Base-by-base conservation (phyloP, 805 yeast species). In the Hanseniaspora valbyensis region DNA sequence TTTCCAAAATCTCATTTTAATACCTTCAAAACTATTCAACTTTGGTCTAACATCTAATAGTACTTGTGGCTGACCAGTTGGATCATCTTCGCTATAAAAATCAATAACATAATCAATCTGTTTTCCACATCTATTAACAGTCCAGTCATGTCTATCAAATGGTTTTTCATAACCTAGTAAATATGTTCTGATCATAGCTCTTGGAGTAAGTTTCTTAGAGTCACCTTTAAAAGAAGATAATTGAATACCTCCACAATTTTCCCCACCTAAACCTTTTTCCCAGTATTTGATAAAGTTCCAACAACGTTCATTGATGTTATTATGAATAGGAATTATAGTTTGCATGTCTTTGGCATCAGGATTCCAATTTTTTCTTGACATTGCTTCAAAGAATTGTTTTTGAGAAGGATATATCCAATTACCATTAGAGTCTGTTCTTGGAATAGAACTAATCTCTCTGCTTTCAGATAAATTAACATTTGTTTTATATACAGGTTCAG, bases 321-420 rank as follows among this genome's bases (percentile, higher is more conserved):
- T 90, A 63, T 90, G 98, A 39, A 90, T 82, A 0, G 97, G 97
- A 3, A 90, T 95, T 16, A 90, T 86, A 0, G 90, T 77, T 55
- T 77, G 70, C 98, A 90, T 90, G 61, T 89, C 96, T 7, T 67
- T 64, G 0, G 83, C 83, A 10, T 77, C 69, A 1, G 97, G 96
- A 48, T 80, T 73, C 88, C 95, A 86, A 52, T 85, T 76, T 61
- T 90, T 90, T 44, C 97, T 76, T 57, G 77, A 71, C 97, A 90
- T 92, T 9, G 96, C 96, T 53, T 87, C 92, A 64, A 71, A 90
- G 61, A 90, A 90, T 69, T 90, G 96, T 62, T 85, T 84, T 63
- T 90, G 95, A 3, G 95, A 85, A 8, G 98, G 98, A 62, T 90
- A 90, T 1, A 90, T 74, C 98, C 98, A 90, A 67, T 89, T 83